Base-by-base conservation (phyloP, 139 green algal species). In the Coelastrella sp. region DNA sequence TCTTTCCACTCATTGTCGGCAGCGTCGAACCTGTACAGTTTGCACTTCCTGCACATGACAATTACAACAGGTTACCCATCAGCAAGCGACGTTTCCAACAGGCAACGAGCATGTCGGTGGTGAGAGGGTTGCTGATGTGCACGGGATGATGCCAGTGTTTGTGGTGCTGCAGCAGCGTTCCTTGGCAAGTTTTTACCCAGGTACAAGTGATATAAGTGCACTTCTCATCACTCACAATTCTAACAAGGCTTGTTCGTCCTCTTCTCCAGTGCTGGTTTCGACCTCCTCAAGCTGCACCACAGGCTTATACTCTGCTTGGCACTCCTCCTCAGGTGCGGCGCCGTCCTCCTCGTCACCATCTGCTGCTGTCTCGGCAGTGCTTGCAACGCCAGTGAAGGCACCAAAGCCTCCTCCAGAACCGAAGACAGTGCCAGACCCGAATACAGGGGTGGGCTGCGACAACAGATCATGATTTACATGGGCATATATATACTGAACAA, bases 1-100 rank as follows among this genome's bases (percentile, higher is more conserved):
- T 99, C 98, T 95, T 99, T 99, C 98, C 98, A 99, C 91, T 99
- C 98, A 60, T 94, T 95, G 57, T 86, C 89, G 7, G 97, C 96
- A 66, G 95, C 93, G 87, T 99, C 97, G 87, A 97, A 99, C 7
- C 98, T 97, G 92, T 99, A 99, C 90, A 99, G 95, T 93, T 99
- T 99, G 91, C 94, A 96, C 92, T 99, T 99, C 15, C 97, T 99
- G 96, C 94, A 90, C 19, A 19, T 27, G 19, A 6, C n/a, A 9
- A 70, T 22, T 14, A 70, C 12, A 6, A 70, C 15, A 70, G 63
- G 6, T 22, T 70, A 70, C 12, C 12, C 15, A 70, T 22, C 12
- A 14, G 63, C 63, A 14, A 22, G 63, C 63, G 12, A 70, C 63
- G 3, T 17, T 70, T 14, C 35, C 35, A 70, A 14, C 63, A 70